A percentile compares a stretch with the other conserved stretches of the same genome.
phyloP scores from a whole-genome alignment of 495 filamentous ascomycete species.

The Aspergillus ellipticus region DNA sequence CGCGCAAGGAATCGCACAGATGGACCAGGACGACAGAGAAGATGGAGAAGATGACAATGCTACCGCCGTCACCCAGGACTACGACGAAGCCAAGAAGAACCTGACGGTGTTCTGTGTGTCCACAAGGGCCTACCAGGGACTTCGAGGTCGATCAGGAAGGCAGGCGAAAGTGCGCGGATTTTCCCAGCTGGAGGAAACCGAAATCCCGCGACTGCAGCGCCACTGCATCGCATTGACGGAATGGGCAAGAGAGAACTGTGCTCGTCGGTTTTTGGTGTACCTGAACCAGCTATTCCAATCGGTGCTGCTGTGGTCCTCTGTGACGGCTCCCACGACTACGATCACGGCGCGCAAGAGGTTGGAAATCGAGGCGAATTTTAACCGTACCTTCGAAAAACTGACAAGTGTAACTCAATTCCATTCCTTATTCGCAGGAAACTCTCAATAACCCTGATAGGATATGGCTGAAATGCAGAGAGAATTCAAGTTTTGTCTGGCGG shows the following conservation, averaged over 20 bases:
- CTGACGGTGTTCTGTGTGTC: slow-evolving; percentile 63
- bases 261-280: slow-evolving; percentile 44
- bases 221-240: slow-evolving; percentile 55
- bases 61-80: no score
- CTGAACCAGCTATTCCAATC: slow-evolving; percentile 50
- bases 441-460: neutral
- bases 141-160: slow-evolving; percentile 53
- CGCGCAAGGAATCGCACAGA: slow-evolving; percentile 50
- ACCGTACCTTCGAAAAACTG: neutral
- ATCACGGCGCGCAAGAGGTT: neutral
- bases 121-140: slow-evolving; percentile 54
- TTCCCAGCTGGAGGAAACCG: slow-evolving; percentile 42
- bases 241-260: slow-evolving; percentile 37
- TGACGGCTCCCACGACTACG: neutral
- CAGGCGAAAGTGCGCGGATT: slow-evolving; percentile 49
- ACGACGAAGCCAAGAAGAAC: slow-evolving; percentile 46
- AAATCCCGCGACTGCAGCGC: slow-evolving; percentile 53
- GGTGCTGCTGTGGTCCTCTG: neutral
- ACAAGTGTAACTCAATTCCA: neutral
- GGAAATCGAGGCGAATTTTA: neutral
- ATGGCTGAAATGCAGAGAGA: neutral
- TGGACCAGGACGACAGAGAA: slow-evolving; percentile 50
- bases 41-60: no score
- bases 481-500: neutral
- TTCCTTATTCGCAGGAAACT: neutral